Base-by-base conservation (phyloP, 805 yeast genomes). In the Pichia nanzhaoensis region DNA sequence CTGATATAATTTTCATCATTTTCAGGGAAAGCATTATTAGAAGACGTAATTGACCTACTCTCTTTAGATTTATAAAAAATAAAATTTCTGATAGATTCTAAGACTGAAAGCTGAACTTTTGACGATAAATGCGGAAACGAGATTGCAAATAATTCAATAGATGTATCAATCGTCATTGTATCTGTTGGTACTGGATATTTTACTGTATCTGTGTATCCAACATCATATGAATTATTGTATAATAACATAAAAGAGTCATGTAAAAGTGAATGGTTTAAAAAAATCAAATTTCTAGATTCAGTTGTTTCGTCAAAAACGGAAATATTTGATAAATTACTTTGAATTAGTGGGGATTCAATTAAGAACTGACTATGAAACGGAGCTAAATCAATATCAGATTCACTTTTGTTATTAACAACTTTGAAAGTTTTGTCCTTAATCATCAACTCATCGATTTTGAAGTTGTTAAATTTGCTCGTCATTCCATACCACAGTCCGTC, bases 81-180 rank as follows among this genome's bases (percentile, higher is more conserved):
- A 16, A 73, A 69, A 3, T 82, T 68, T 51, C 89, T 74, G 50
- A 93, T 63, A 44, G 81, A 85, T 55, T 91, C 97, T 18, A 93
- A 63, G n/a, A 93, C 70, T 1, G 97, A 88, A 47, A 83, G 81
- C 56, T 91, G 97, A 43, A 93, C 84, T 50, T 87, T 85, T 4
- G 77, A 64, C 7, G 90, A 78, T 52, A 91, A 73, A 47, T 71
- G 68, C 0, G 95, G 86, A 51, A 91, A 83, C 1, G 84, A 70
- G 8, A 74, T 57, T 5, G 85, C 78, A 57, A 89, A 86, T 1
- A 90, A 69, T 48, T 83, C 88, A 56, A 91, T 79, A 0, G 96
- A 82, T 2, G 75, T 59, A 63, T 91, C 96, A n/a, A 88, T 74
- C 3, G 85, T 64, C 41, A 78, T 67, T 0, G 78, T 75, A 2